Evolutionary conservation across 2,329 filamentous ascomycete genomes (phyloP), one percentile per base, ranked within the genome.

Genomic region (Aureobasidium leucospermi): DNA sequence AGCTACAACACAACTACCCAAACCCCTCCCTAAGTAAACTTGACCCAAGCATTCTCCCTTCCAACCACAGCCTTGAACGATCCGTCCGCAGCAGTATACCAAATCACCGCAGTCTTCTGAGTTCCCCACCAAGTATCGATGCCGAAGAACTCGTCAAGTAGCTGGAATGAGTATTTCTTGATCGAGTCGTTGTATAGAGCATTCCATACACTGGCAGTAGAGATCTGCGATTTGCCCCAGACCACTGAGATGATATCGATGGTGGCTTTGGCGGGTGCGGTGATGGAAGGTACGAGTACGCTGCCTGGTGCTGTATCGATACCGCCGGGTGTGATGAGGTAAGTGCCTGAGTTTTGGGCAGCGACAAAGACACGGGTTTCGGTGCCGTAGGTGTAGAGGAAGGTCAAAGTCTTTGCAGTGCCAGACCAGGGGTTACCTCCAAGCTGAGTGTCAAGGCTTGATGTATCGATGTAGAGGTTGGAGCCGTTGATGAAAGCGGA

Each of bases 361-460:
- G 55, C 47, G 34, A 36, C 11, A 29, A 53, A 61, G 16, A 59
- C 47, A 10, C 60, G 60, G 5, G 47, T 53, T 43, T 59, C 60
- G 39, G 45, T 38, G 56, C 41, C 47, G 48, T 61, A 59, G 31
- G 60, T 59, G 41, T 59, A 55, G 9, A 61, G 60, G n/a, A 61
- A 29, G 47, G 41, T 31, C 38, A 61, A 15, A 16, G 46, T 16
- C 60, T 61, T 61, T 10, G n/a, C 4, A 13, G 11, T 52, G 19
- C 39, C 47, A 6, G 47, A 23, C 29, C 39, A 61, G 2, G 60
- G 60, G 34, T 61, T 46, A n/a, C 36, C 39, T 3, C 60, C 56
- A 28, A 59, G 42, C 31, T 19, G 29, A 28, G 39, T 36, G 36
- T 29, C 28, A 6, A 56, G 39, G 32, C 47, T 59, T 41, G 47